A percentile compares a stretch with the other conserved stretches of the same genome.
phyloP scores from a whole-genome alignment of 2,329 filamentous ascomycete species.

The Verticillium tricorpus region DNA sequence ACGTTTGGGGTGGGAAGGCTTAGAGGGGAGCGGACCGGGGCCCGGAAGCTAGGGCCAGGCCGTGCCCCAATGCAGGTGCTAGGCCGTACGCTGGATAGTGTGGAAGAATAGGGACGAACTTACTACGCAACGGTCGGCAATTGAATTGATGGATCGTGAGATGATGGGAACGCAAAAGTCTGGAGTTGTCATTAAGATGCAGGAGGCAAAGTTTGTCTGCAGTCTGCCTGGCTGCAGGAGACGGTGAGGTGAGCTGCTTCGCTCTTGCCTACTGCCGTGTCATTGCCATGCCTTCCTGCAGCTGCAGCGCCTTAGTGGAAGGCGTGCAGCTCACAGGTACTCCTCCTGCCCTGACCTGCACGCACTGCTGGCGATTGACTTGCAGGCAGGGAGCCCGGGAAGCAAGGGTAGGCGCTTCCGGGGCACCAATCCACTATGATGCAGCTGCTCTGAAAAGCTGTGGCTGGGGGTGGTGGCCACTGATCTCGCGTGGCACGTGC shows the following conservation, averaged over 20 bases:
- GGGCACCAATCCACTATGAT: neutral
- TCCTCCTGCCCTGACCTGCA: neutral
- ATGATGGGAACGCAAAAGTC: neutral
- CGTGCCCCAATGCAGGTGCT: neutral
- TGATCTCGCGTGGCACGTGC: neutral
- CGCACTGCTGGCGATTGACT: neutral
- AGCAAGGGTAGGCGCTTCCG: neutral
- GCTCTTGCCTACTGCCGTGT: neutral
- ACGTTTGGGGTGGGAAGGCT: neutral
- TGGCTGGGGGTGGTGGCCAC: neutral
- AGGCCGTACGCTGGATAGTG: neutral
- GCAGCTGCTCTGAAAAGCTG: neutral
- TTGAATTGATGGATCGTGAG: neutral
- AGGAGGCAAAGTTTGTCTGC: neutral
- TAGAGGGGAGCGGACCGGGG: neutral
- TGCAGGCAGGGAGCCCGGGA: neutral
- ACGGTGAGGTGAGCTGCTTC: neutral
- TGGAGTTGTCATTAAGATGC: neutral
- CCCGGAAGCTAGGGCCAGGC: neutral
- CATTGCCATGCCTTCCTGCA: neutral
- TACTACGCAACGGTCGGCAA: neutral
- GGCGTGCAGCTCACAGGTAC: neutral
- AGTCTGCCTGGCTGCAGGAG: neutral
- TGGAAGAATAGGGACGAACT: neutral
- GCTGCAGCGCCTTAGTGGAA: neutral